These are phyloP conservation scores for Cyclanthera cordifolia DNA, from an alignment of 306 rosid species.

Conservation along the genomic window DNA sequence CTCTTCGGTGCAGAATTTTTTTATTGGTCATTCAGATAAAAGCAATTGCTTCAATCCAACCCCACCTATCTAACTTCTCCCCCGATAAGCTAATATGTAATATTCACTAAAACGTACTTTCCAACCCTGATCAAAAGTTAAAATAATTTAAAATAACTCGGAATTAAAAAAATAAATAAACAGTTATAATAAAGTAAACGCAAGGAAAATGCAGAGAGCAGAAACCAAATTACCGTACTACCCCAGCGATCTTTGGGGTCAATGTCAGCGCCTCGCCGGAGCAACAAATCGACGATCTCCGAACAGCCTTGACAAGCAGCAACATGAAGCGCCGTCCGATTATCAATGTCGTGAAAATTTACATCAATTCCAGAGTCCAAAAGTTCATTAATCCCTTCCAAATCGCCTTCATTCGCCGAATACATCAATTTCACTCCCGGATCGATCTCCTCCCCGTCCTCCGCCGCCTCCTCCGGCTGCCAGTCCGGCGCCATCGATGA, in stretches of 20 bases:
- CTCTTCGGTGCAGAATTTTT: not conserved
- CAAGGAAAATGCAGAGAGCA: not conserved
- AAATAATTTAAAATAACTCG: not conserved
- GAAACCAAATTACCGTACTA: conserved; percentile 45
- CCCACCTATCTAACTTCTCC: too few species aligned
- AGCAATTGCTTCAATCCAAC: too few species aligned
- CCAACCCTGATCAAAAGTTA: not conserved
- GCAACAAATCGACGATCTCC: conserved; percentile 55
- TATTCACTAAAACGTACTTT: not conserved
- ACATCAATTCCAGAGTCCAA: conserved; percentile 53
- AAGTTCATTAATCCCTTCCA: conserved; percentile 65
- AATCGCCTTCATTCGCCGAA: conserved; percentile 63
- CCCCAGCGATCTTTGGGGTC: conserved; percentile 79
- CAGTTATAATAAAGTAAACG: not conserved
- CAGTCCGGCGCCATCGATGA: conserved; percentile 76
- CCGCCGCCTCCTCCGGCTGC: not conserved
- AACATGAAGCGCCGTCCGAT: conserved; percentile 77
- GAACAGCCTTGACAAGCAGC: conserved; percentile 67
- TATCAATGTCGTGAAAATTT: conserved; percentile 66
- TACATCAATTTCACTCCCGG: conserved; percentile 72
- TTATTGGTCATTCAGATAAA: not conserved
- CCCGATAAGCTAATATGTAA: not conserved
- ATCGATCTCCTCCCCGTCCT: conserved; percentile 26
- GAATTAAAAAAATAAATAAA: not conserved
- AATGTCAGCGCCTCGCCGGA: conserved; percentile 49